These are phyloP conservation scores for sorghum (Sorghum bicolor) DNA, from an alignment of 176 grass and related monocot genomes.

Conservation along the genomic window Sorghum_bicolor_NCBIv3 NC_012872.2:57455001-57455500, in stretches of 20 bases:
- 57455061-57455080: background rate
- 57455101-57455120: background rate
- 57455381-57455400: background rate
- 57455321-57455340: no score
- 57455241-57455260: no score
- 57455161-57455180: background rate
- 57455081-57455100: background rate
- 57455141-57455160: background rate
- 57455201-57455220: background rate
- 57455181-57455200: background rate
- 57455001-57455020: background rate
- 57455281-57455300: no score
- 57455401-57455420: background rate
- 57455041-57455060: background rate
- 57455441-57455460: slow-evolving; percentile 99
- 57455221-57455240: background rate
- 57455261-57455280: no score
- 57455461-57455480: slow-evolving; percentile 86
- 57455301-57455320: no score
- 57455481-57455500: slow-evolving; percentile 85
- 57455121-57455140: background rate
- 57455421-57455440: slow-evolving; percentile 97
- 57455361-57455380: no score
- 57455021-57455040: no score
- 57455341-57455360: no score